Conservation (phyloP, 1,139 yeast genomes). For the Geotrichum cucujoidarum region DNA sequence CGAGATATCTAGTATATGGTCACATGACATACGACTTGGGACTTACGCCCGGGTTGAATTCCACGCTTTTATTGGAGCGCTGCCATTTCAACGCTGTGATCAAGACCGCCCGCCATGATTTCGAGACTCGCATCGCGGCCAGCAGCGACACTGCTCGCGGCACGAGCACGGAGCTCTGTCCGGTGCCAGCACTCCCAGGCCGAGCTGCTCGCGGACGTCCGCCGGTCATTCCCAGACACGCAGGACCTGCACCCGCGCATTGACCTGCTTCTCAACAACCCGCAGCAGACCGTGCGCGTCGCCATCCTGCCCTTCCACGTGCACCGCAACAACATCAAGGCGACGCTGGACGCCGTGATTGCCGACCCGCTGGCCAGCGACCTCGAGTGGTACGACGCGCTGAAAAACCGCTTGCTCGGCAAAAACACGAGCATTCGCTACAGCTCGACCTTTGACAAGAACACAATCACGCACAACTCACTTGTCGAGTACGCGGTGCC, state of each 20-base stretch:
- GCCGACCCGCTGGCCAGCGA: constrained; percentile 38
- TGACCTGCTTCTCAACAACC: constrained; percentile 16
- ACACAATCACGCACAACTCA: constrained; percentile 36
- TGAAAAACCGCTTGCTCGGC: constrained; percentile 31
- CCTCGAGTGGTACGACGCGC: constrained; percentile 33
- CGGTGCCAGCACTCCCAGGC: neutral
- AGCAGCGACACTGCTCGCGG: neutral
- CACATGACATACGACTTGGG: no score
- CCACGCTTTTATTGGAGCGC: no score
- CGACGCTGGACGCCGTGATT: constrained; percentile 33
- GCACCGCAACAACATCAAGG: constrained; percentile 28
- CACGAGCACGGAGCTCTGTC: no score
- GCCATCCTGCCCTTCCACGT: constrained; percentile 33
- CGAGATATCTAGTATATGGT: no score
- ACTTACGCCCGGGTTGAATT: no score
- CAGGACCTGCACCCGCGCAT: constrained; percentile 26
- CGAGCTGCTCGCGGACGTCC: constrained; percentile 5
- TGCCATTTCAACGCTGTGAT: no score
- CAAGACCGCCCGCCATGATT: constrained; percentile 6
- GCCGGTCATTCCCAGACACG: constrained; percentile 10
- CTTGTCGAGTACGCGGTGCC: constrained; percentile 37
- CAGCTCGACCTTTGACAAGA: constrained; percentile 30
- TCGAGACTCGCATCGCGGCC: neutral
- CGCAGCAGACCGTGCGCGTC: constrained; percentile 19
- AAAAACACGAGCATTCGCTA: constrained; percentile 35